Evolutionary conservation across 495 filamentous ascomycete genomes (phyloP).

Genomic region (Hamigera avellanea): DNA sequence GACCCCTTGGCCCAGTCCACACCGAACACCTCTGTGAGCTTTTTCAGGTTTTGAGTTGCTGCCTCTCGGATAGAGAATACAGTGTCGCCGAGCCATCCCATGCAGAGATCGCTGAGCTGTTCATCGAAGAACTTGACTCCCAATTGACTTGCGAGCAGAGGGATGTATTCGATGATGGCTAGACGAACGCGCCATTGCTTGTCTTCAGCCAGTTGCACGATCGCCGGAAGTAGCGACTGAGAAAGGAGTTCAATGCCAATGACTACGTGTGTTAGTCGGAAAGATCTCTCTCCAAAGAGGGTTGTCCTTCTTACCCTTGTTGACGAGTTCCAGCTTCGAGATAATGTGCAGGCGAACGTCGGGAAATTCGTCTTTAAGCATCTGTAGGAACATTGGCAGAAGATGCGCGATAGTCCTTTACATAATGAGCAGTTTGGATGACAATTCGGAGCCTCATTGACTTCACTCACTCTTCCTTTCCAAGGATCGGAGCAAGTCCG

Average conservation of each 20-base stretch:
- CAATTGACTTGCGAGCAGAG: conserved; percentile 86
- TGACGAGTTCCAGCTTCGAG: conserved; percentile 93
- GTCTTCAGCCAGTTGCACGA: conserved; percentile 93
- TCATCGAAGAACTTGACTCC: conserved; percentile 98
- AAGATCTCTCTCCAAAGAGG: not conserved
- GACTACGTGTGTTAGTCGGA: conserved; percentile 35
- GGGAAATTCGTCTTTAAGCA: conserved; percentile 98
- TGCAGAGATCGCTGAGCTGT: conserved; percentile 87
- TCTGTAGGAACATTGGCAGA: conserved; percentile 96
- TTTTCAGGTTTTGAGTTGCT: conserved; percentile 92
- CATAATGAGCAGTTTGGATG: conserved; percentile 1
- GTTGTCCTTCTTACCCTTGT: conserved; percentile 58
- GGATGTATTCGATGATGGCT: conserved; percentile 98
- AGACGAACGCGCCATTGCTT: conserved; percentile 99
- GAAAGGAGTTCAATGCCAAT: conserved; percentile 96
- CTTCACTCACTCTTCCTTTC: conserved; percentile 82
- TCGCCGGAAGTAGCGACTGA: conserved; percentile 93
- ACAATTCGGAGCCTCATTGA: not conserved
- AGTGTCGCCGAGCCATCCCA: conserved; percentile 98
- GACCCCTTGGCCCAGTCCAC: conserved; percentile 96
- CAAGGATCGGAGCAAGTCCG: conserved; percentile 89
- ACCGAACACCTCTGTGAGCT: conserved; percentile 95
- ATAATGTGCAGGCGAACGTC: conserved; percentile 98
- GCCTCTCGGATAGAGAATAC: conserved; percentile 98
- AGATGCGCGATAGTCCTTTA: conserved; percentile 85